These are phyloP conservation scores for Cryptococcus floricola DNA, from an alignment of 1,284 basidiomycete genomes.

Conservation along the genomic window DNA sequence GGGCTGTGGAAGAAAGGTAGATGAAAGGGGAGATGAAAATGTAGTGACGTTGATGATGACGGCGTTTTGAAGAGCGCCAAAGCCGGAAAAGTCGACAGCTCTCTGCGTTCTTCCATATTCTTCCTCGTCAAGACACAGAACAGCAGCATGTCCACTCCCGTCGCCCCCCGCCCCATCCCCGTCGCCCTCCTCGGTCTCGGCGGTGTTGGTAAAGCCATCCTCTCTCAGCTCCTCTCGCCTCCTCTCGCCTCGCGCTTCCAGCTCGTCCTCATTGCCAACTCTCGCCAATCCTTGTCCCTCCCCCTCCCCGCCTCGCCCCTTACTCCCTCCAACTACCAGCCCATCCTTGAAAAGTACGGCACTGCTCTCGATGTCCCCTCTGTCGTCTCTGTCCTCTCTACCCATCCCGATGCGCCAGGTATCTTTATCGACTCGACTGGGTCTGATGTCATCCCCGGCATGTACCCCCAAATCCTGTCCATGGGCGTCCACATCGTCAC, in stretches of 20 bases:
- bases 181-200: conserved; percentile 82
- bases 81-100: neutral
- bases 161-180: conserved; percentile 31
- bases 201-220: conserved; percentile 79
- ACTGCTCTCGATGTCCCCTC: conserved; percentile 49
- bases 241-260: conserved; percentile 60
- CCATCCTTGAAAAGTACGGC: conserved; percentile 44
- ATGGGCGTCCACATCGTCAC: conserved; percentile 85
- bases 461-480: conserved; percentile 78
- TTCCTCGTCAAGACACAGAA: neutral
- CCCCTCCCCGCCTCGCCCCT: conserved; percentile 47
- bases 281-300: conserved; percentile 62
- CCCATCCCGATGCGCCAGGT: conserved; percentile 56
- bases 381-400: conserved; percentile 47
- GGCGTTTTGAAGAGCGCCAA: neutral
- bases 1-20: neutral
- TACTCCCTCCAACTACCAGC: conserved; percentile 49
- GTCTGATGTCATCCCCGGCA: conserved; percentile 71
- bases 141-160: conserved; percentile 19
- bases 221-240: conserved; percentile 64
- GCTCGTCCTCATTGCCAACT: conserved; percentile 73
- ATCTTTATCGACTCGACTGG: conserved; percentile 94
- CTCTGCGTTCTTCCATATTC: neutral
- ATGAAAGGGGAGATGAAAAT: neutral
- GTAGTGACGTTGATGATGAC: neutral